Percentiles rank a stretch among this genome's conserved stretches.
phyloP scores from a whole-genome alignment of 1,139 yeast genomes.

The Protomyces macrosporus region DNA sequence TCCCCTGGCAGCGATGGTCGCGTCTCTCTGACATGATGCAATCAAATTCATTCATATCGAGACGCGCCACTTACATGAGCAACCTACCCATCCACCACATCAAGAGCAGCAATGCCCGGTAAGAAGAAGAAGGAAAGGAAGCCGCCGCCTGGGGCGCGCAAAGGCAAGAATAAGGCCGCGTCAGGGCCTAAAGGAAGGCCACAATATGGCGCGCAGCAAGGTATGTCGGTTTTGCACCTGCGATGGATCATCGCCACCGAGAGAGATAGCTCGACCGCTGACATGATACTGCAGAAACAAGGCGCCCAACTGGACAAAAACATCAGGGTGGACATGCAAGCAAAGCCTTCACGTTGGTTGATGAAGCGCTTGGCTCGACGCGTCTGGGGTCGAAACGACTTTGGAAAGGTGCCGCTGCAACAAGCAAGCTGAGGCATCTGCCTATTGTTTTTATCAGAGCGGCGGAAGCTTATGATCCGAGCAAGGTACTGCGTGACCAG shows the following conservation, averaged over 20 bases:
- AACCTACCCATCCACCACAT: not conserved
- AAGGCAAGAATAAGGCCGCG: not conserved
- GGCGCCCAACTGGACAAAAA: not conserved
- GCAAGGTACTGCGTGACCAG: slow-evolving; percentile 16
- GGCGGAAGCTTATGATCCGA: slow-evolving; percentile 16
- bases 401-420: slow-evolving; percentile 18
- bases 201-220: not conserved
- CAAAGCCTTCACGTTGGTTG: slow-evolving; percentile 11
- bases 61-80: not conserved
- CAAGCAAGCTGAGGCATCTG: slow-evolving; percentile 7
- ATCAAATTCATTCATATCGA: not conserved
- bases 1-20: not conserved
- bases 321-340: not conserved
- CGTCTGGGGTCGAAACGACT: slow-evolving; percentile 9
- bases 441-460: slow-evolving; percentile 18
- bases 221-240: not conserved
- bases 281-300: not conserved
- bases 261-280: not conserved
- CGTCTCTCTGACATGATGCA: not conserved
- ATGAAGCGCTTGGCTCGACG: slow-evolving; percentile 14
- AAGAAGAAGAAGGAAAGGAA: slow-evolving; percentile 18
- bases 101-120: slow-evolving; percentile 10
- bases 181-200: not conserved
- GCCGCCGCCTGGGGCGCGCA: slow-evolving; percentile 1
- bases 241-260: not conserved